phyloP scores from a whole-genome alignment of 352 stramenopile species.

The Pythium myriotylum region DNA sequence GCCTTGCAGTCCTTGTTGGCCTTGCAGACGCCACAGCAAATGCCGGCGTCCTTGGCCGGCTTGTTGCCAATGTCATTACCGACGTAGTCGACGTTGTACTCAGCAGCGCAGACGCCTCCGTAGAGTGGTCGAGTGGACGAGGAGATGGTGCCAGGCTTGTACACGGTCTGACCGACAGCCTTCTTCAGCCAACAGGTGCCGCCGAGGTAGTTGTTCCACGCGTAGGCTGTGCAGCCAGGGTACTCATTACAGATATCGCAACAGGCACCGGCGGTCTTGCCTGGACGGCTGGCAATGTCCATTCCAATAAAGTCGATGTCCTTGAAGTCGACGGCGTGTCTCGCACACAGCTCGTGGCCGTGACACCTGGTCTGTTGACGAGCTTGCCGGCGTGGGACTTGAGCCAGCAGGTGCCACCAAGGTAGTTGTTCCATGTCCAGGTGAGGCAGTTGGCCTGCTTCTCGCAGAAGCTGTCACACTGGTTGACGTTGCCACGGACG shows the following conservation, averaged over 20 bases:
- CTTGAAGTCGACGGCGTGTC: slow-evolving; percentile 4
- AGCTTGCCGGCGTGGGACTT: slow-evolving; percentile 18
- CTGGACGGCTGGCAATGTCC: slow-evolving; percentile 15
- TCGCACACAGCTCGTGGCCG: neutral
- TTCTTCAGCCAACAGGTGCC: slow-evolving; percentile 67
- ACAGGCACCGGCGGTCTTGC: slow-evolving; percentile 19
- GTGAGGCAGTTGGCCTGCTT: slow-evolving; percentile 13
- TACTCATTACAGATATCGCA: slow-evolving; percentile 42
- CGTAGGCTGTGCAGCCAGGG: slow-evolving; percentile 54
- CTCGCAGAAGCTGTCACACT: slow-evolving; percentile 14
- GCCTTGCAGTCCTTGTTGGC: no score
- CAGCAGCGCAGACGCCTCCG: neutral
- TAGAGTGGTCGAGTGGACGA: neutral
- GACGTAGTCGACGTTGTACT: no score
- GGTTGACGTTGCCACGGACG: slow-evolving; percentile 10
- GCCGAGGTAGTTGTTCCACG: slow-evolving; percentile 48
- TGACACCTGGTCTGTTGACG: slow-evolving; percentile 3
- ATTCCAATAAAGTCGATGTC: slow-evolving; percentile 26
- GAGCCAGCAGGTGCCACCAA: slow-evolving; percentile 29
- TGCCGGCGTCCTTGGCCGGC: no score
- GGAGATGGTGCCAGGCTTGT: slow-evolving; percentile 14
- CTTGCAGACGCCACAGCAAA: no score
- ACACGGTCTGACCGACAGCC: slow-evolving; percentile 1
- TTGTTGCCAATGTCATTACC: no score
- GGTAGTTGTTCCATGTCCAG: slow-evolving; percentile 23